Conservation (phyloP, 139 green algal genomes). For the Mesostigma viride region DNA sequence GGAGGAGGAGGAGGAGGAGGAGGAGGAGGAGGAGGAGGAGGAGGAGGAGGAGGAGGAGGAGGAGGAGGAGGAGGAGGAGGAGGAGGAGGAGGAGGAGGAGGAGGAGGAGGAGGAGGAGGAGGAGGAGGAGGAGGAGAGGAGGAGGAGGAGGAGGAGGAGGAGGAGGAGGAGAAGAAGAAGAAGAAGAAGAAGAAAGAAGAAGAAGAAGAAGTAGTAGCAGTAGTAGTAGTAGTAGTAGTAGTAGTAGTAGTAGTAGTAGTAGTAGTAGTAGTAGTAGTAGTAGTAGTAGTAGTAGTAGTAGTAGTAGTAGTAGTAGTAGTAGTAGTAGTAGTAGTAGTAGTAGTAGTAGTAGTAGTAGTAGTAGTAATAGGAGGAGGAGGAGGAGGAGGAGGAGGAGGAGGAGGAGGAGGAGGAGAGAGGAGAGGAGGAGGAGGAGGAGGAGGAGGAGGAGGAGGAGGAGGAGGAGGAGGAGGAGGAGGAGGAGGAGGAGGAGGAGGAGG, state of each 20-base stretch:
- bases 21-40: constrained; percentile 1
- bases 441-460: constrained; percentile 1
- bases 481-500: background rate
- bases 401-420: background rate
- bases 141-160: background rate
- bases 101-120: constrained; percentile 1
- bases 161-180: background rate
- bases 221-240: background rate
- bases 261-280: background rate
- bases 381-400: constrained; percentile 1
- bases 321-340: background rate
- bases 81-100: constrained; percentile 1
- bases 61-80: background rate
- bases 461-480: constrained; percentile 1
- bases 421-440: background rate
- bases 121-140: constrained; percentile 1
- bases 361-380: no score
- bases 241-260: background rate
- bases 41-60: constrained; percentile 1
- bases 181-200: background rate
- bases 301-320: background rate
- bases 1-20: background rate
- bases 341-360: background rate
- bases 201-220: background rate
- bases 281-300: background rate